Percentiles rank a stretch among this genome's conserved stretches.
phyloP scores from a whole-genome alignment of 176 grass and related monocot species.

The Areca catechu region DNA sequence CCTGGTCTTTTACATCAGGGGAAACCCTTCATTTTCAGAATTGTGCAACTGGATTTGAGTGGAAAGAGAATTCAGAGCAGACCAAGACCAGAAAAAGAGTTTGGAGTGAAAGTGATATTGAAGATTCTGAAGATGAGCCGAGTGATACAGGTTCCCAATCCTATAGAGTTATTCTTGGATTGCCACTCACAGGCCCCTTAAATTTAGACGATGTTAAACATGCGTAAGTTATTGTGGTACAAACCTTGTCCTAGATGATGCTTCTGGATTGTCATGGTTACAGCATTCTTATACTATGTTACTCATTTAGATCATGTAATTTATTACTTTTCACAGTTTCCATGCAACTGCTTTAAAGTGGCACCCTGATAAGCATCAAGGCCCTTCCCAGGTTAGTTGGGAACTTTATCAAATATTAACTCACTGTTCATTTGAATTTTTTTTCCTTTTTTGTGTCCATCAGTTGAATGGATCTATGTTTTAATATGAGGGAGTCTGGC shows the following conservation, averaged over 20 bases:
- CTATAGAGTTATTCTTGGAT: constrained; percentile 57
- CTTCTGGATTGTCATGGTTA: too few relatives aligned
- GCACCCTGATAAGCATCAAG: constrained; percentile 91
- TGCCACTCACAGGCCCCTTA: constrained; percentile 52
- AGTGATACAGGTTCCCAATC: constrained; percentile 19
- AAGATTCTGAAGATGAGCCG: constrained; percentile 41
- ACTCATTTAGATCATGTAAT: too few relatives aligned
- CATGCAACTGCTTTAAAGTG: constrained; percentile 70
- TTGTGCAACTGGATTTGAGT: background rate
- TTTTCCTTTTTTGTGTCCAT: too few relatives aligned
- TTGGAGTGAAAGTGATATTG: constrained; percentile 73
- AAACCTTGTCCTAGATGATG: too few relatives aligned
- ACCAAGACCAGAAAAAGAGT: constrained; percentile 41
- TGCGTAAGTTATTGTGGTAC: constrained; percentile 39
- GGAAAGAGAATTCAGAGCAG: constrained; percentile 42
- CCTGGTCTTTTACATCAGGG: constrained; percentile 41
- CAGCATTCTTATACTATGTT: too few relatives aligned
- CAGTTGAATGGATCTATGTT: too few relatives aligned
- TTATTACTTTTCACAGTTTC: constrained; percentile 33
- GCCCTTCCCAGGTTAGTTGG: constrained; percentile 52
- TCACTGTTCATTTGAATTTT: background rate
- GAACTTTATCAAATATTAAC: background rate
- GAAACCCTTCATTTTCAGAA: constrained; percentile 27
- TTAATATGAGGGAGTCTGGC: too few relatives aligned
- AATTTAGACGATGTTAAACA: constrained; percentile 61